Evolutionary conservation across 2,329 filamentous ascomycete species (phyloP), one percentile per base, ranked within the genome.

Genomic region (Chrysosphaeria jannelii): DNA sequence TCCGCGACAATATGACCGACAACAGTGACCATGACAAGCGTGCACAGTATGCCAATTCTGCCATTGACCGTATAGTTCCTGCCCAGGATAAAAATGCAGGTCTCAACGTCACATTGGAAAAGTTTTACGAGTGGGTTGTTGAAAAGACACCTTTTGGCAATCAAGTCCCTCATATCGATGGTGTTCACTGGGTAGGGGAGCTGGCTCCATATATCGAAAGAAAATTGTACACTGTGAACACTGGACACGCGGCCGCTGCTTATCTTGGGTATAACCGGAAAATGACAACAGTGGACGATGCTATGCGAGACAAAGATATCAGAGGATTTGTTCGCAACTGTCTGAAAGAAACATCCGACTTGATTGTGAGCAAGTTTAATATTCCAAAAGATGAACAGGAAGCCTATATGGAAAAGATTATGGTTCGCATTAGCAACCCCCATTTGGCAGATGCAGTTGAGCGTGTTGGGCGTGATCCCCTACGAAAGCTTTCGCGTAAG

Each of bases 161-260:
- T 31, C 50, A 57, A 30, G 53, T 56, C 25, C 57, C 61, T 34
- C 79, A 78, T 5, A 81, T 97, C 38, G 47, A 85, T 33, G 81
- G 79, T 29, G 68, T 93, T 42, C 72, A 89, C 50, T 91, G 75
- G 64, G 85, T 93, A 28, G 65, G 76, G 32, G 58, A 93, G 48
- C 63, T 97, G 14, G 59, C 67, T 40, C 85, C 85, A 27, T 97
- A 81, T 52, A 93, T 97, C 38, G 85, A 97, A 64, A 79, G 85
- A 46, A 97, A 97, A 61, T 67, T 97, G 33, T 97, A 79, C 57
- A 97, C 85, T 12, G 81, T 97, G 58, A 97, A 97, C 61, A 97
- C 85, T 12, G 72, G 78, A 26, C 85, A 97, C 43, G 85, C 85
- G 29, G 89, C 81, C 6, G 79, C 79, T 11, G 81, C 85, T 29